Conservation (phyloP, 2,329 filamentous ascomycete genomes). For the Fusarium sp. region DNA sequence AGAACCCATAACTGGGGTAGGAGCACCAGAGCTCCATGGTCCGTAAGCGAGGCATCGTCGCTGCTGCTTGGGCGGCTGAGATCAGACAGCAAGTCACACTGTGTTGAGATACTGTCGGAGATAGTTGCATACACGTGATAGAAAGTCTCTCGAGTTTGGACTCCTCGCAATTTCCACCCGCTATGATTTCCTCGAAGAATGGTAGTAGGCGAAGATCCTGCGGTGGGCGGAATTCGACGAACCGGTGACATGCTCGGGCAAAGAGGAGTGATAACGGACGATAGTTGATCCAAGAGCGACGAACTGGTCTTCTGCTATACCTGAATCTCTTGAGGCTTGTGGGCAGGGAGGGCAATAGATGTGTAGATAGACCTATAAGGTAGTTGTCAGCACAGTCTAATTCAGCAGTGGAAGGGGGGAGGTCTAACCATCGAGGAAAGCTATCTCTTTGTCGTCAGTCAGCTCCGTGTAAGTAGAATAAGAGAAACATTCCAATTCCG, state of each 20-base stretch:
- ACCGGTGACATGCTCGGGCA: conserved; percentile 6
- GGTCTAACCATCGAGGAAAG: not conserved
- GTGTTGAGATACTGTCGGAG: too few species aligned
- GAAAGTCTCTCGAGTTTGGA: conserved; percentile 6
- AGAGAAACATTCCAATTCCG: conserved; percentile 7
- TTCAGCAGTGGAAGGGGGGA: not conserved
- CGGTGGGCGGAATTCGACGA: conserved; percentile 1
- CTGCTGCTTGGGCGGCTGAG: not conserved
- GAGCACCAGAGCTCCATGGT: conserved; percentile 19
- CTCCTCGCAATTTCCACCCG: not conserved
- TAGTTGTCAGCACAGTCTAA: not conserved
- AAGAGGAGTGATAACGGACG: not conserved
- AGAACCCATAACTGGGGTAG: not conserved
- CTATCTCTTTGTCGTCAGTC: not conserved
- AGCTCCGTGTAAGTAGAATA: not conserved
- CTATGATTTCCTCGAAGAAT: not conserved
- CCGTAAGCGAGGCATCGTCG: not conserved
- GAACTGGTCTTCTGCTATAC: not conserved
- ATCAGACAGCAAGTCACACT: not conserved
- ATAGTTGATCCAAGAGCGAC: not conserved
- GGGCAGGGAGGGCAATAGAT: conserved; percentile 11
- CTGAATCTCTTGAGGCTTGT: not conserved
- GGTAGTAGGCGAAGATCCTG: fast-evolving
- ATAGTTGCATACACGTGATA: too few species aligned
- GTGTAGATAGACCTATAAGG: conserved; percentile 4